Evolutionary conservation across 331 rosid species (phyloP).

Genomic region (Ulmus americana): DNA sequence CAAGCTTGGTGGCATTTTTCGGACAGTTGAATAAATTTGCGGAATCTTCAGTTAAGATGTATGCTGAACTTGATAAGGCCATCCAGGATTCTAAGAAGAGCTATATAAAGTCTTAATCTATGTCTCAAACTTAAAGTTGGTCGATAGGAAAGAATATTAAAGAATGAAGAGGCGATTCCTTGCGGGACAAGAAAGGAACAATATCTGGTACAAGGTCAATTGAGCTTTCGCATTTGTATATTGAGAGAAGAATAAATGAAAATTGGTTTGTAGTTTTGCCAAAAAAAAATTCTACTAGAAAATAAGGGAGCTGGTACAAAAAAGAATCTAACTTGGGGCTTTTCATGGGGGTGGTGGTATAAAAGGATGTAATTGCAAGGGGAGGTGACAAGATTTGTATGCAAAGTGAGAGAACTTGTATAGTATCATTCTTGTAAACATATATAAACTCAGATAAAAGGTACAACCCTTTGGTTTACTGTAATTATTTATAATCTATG

Average conservation of each 20-base stretch:
- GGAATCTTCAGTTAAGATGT: constrained; percentile 50
- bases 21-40: constrained; percentile 47
- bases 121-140: constrained; percentile 31
- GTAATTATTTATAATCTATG: constrained; percentile 1
- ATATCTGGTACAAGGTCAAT: constrained; percentile 1
- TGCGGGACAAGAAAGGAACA: not conserved
- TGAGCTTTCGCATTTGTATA: constrained; percentile 24
- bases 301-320: constrained; percentile 18
- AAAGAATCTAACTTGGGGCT: not conserved
- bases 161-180: not conserved
- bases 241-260: constrained; percentile 18
- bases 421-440: constrained; percentile 13
- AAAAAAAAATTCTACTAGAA: constrained; percentile 2
- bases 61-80: constrained; percentile 37
- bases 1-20: constrained; percentile 50
- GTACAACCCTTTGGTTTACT: not conserved
- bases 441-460: constrained; percentile 16
- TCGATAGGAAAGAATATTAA: not conserved
- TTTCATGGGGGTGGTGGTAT: constrained; percentile 14
- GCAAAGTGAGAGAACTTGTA: constrained; percentile 16
- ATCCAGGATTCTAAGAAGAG: constrained; percentile 32
- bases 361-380: constrained; percentile 14
- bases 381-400: constrained; percentile 1
- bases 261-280: constrained; percentile 2
- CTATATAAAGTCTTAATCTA: constrained; percentile 22